Conservation (phyloP, 257 asterid species). For the Fraxinus cuspidata region DNA sequence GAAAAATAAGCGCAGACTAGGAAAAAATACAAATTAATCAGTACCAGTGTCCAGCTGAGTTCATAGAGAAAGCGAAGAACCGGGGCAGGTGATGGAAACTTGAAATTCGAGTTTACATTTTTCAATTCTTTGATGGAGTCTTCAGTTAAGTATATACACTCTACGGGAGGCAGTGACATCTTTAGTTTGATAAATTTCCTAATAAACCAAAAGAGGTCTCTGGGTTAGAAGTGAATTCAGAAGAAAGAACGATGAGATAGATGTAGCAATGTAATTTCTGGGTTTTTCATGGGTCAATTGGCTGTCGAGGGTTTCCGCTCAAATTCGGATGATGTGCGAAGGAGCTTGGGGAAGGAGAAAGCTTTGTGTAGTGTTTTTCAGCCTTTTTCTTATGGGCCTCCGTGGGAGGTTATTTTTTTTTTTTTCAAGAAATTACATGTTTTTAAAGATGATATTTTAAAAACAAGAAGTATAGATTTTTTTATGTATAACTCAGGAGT, state of each 20-base stretch:
- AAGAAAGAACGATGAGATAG: slow-evolving; percentile 16
- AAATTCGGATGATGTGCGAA: slow-evolving; percentile 23
- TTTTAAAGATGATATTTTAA: too few species aligned
- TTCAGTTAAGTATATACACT: slow-evolving; percentile 67
- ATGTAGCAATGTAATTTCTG: slow-evolving; percentile 18
- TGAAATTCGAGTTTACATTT: slow-evolving; percentile 62
- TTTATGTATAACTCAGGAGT: too few species aligned
- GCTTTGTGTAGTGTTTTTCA: not conserved
- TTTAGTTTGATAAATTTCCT: not conserved
- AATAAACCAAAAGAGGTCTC: slow-evolving; percentile 18
- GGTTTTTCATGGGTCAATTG: slow-evolving; percentile 30
- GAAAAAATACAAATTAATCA: not conserved
- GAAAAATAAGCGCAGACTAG: not conserved
- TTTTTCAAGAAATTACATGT: too few species aligned
- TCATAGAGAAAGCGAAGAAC: slow-evolving; percentile 83
- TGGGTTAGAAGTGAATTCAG: slow-evolving; percentile 25
- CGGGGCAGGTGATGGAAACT: slow-evolving; percentile 58
- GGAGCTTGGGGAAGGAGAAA: slow-evolving; percentile 39
- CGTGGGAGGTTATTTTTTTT: too few species aligned
- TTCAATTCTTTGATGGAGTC: slow-evolving; percentile 71
- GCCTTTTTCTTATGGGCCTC: too few species aligned
- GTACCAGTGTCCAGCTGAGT: slow-evolving; percentile 77
- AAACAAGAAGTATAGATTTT: too few species aligned
- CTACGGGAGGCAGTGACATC: slow-evolving; percentile 71
- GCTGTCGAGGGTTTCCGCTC: slow-evolving; percentile 43